Conservation (phyloP, 2,329 filamentous ascomycete genomes). For the Microdochium nivale region DNA sequence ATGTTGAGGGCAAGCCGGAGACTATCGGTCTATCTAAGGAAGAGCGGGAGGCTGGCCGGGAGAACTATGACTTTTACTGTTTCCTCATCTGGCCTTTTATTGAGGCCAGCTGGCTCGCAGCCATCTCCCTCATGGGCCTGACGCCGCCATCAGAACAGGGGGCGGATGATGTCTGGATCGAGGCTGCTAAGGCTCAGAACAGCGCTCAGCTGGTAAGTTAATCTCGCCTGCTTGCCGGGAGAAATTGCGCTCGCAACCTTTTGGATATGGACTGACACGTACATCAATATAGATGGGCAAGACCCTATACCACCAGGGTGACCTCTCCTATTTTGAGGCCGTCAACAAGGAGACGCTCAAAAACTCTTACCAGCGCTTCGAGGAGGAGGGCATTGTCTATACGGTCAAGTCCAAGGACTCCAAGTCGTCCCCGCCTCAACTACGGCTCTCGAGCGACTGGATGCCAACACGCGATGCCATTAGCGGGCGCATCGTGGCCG, state of each 20-base stretch:
- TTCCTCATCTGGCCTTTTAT: conserved; percentile 99
- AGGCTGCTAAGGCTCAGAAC: conserved; percentile 68
- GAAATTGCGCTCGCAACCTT: neutral
- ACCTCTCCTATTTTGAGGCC: conserved; percentile 93
- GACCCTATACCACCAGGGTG: conserved; percentile 94
- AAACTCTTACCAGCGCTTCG: conserved; percentile 81
- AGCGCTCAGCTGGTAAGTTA: conserved; percentile 65
- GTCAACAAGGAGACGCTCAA: conserved; percentile 97
- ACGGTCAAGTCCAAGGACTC: conserved; percentile 60
- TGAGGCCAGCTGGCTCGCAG: conserved; percentile 86
- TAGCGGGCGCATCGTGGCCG: conserved; percentile 54
- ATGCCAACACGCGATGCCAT: conserved; percentile 54
- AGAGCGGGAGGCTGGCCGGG: conserved; percentile 71
- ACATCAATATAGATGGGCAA: conserved; percentile 66
- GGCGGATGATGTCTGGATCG: conserved; percentile 67
- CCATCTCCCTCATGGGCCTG: conserved; percentile 79
- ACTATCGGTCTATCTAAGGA: conserved; percentile 65
- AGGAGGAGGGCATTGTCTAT: conserved; percentile 82
- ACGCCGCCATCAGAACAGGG: conserved; percentile 54
- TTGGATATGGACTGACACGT: neutral
- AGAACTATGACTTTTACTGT: conserved; percentile 98
- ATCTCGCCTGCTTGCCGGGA: neutral
- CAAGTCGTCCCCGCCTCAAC: conserved; percentile 45
- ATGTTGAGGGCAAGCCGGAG: conserved; percentile 45
- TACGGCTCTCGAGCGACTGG: conserved; percentile 70